Conservation (phyloP, 1,284 basidiomycete genomes). For the Naganishia sp. region DNA sequence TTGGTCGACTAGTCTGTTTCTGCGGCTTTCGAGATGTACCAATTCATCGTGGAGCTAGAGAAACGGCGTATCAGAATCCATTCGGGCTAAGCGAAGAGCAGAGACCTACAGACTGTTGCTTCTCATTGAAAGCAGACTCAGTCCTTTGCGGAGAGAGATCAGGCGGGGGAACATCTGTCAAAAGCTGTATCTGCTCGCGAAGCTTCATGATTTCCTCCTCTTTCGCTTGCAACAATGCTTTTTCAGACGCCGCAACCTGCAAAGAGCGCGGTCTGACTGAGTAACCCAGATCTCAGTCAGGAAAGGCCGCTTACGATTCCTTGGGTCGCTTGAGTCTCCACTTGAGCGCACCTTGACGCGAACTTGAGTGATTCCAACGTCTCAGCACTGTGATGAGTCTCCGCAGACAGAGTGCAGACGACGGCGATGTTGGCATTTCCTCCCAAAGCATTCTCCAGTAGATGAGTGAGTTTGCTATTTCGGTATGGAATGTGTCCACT, state of each 20-base stretch:
- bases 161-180: slow-evolving; percentile 17
- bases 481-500: slow-evolving; percentile 59
- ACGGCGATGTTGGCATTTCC: slow-evolving; percentile 62
- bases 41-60: slow-evolving; percentile 46
- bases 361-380: slow-evolving; percentile 62
- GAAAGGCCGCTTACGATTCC: slow-evolving; percentile 52
- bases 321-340: slow-evolving; percentile 60
- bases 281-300: not conserved
- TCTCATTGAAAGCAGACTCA: not conserved
- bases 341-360: slow-evolving; percentile 59
- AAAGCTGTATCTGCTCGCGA: slow-evolving; percentile 44
- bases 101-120: slow-evolving; percentile 9
- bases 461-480: slow-evolving; percentile 59
- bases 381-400: slow-evolving; percentile 58
- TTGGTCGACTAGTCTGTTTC: slow-evolving; percentile 43
- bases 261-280: not conserved
- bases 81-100: not conserved
- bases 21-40: slow-evolving; percentile 48
- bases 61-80: not conserved
- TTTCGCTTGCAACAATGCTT: slow-evolving; percentile 54
- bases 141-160: slow-evolving; percentile 44
- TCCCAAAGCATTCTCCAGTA: slow-evolving; percentile 60
- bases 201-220: slow-evolving; percentile 55
- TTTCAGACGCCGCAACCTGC: slow-evolving; percentile 49
- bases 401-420: slow-evolving; percentile 58